Evolutionary conservation across 1,284 basidiomycete species (phyloP).

Genomic region (Kwoniella shivajii): DNA sequence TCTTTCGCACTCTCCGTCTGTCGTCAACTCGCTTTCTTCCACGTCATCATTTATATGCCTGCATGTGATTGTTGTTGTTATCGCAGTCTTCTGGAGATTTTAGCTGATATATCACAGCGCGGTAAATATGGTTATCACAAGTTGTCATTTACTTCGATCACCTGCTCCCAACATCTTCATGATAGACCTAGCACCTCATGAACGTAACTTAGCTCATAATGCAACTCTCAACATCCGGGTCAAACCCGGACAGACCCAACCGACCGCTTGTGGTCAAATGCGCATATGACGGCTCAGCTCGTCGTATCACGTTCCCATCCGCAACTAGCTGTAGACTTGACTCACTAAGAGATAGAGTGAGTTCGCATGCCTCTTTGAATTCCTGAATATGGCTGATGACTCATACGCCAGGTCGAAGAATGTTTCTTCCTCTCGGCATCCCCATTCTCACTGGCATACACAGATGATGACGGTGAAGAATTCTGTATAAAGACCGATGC

Average conservation of each 20-base stretch:
- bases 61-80: too few relatives aligned
- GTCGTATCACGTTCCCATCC: constrained; percentile 73
- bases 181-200: too few relatives aligned
- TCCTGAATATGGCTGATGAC: neutral
- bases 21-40: too few relatives aligned
- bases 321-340: constrained; percentile 74
- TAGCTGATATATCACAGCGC: too few relatives aligned
- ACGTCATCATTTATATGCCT: too few relatives aligned
- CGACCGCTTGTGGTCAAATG: constrained; percentile 74
- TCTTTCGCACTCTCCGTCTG: too few relatives aligned
- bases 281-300: constrained; percentile 70
- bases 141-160: too few relatives aligned
- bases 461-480: constrained; percentile 79
- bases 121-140: too few relatives aligned
- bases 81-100: too few relatives aligned
- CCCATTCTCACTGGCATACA: constrained; percentile 73
- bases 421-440: constrained; percentile 73
- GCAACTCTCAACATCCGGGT: neutral
- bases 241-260: constrained; percentile 58
- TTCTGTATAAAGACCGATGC: constrained; percentile 67
- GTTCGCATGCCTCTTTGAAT: constrained; percentile 24
- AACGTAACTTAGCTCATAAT: neutral
- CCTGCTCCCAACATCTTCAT: too few relatives aligned
- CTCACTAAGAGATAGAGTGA: constrained; percentile 68
- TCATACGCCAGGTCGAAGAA: constrained; percentile 68